Evolutionary conservation across 2,329 filamentous ascomycete genomes (phyloP).

Genomic region (Penicillium corylophilum): DNA sequence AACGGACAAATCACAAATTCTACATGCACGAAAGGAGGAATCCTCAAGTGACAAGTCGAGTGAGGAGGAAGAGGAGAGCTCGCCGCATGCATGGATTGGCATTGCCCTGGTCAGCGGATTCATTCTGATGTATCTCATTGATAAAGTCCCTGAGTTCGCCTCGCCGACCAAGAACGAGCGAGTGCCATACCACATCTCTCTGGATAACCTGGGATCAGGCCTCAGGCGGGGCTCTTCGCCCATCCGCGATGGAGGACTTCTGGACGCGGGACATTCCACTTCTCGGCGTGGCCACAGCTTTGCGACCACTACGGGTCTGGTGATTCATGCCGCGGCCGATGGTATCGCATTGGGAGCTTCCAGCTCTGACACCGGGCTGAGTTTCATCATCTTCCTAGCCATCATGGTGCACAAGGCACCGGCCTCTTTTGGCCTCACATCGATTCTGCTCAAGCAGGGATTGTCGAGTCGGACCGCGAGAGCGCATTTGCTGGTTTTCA

Average conservation of each 20-base stretch:
- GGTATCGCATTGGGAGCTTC: constrained; percentile 95
- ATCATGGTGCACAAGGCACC: constrained; percentile 98
- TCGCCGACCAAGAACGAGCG: constrained; percentile 64
- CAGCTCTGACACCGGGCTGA: constrained; percentile 73
- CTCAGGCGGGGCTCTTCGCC: constrained; percentile 46
- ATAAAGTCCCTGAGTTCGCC: constrained; percentile 75
- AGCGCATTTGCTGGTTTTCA: constrained; percentile 86
- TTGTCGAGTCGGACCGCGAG: constrained; percentile 81
- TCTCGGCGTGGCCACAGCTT: constrained; percentile 53
- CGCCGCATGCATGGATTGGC: constrained; percentile 75
- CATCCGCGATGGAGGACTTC: constrained; percentile 39
- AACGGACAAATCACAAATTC: constrained; percentile 19
- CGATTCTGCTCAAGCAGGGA: constrained; percentile 84
- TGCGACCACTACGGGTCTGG: constrained; percentile 88
- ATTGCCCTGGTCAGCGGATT: constrained; percentile 85
- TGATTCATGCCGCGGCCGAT: constrained; percentile 93
- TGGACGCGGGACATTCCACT: constrained; percentile 32
- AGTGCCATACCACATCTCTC: constrained; percentile 78
- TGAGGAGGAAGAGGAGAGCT: constrained; percentile 49
- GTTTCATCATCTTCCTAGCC: constrained; percentile 89
- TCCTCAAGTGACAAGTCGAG: constrained; percentile 37
- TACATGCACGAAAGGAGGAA: constrained; percentile 27
- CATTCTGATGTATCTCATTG: constrained; percentile 94
- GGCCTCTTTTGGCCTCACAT: constrained; percentile 90
- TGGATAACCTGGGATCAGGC: constrained; percentile 71